A percentile compares a stretch with the other conserved stretches of the same genome.
Evolutionary conservation across 495 filamentous ascomycete genomes (phyloP).

Genomic region (Venustampulla echinocandica): DNA sequence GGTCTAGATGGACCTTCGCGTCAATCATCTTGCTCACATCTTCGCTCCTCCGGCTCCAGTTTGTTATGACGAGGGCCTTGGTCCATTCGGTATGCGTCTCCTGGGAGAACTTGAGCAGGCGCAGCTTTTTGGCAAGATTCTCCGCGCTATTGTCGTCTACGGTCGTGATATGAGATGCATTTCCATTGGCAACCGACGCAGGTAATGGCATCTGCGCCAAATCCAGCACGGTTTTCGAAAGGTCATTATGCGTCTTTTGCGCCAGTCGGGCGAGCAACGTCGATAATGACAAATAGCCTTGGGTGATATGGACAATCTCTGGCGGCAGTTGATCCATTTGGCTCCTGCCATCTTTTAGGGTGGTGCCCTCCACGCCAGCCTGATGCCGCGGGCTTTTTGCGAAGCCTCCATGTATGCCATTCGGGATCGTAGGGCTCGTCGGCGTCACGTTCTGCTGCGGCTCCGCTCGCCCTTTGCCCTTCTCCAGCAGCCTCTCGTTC

Average conservation of each 20-base stretch:
- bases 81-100: constrained; percentile 57
- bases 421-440: constrained; percentile 12
- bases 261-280: constrained; percentile 64
- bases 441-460: constrained; percentile 21
- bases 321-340: constrained; percentile 51
- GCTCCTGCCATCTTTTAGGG: constrained; percentile 9
- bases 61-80: constrained; percentile 77
- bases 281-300: constrained; percentile 62
- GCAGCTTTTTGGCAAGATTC: constrained; percentile 72
- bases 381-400: not conserved
- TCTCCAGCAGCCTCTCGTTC: constrained; percentile 14
- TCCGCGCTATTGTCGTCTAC: constrained; percentile 50
- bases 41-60: constrained; percentile 74
- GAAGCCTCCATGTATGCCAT: constrained; percentile 19
- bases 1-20: constrained; percentile 60
- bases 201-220: constrained; percentile 57
- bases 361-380: not conserved
- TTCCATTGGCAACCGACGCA: constrained; percentile 40
- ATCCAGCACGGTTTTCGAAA: constrained; percentile 59
- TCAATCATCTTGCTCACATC: constrained; percentile 80
- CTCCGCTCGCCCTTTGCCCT: constrained; percentile 19
- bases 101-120: constrained; percentile 62
- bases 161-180: constrained; percentile 24
- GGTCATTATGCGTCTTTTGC: constrained; percentile 71
- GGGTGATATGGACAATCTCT: constrained; percentile 70